These are phyloP conservation scores for Gossypium longicalyx DNA, from an alignment of 345 rosid species.

Conservation along the genomic window DNA sequence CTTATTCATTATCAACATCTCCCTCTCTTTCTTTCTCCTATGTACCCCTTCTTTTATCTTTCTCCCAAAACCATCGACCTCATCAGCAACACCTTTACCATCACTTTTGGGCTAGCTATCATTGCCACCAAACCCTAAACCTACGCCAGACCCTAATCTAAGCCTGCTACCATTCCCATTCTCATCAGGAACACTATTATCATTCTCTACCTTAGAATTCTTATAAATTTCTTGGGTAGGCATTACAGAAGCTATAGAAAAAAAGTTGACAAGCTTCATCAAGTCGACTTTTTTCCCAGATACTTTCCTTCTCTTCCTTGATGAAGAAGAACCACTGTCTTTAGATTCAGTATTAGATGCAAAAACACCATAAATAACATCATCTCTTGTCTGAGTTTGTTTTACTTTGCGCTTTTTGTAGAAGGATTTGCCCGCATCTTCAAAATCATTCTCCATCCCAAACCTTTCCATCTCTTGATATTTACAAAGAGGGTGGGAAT, in stretches of 20 bases:
- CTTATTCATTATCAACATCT: slow-evolving; percentile 52
- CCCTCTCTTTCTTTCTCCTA: slow-evolving; percentile 52
- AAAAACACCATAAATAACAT: slow-evolving; percentile 60
- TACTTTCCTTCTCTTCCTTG: slow-evolving; percentile 50
- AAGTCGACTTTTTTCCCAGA: slow-evolving; percentile 46
- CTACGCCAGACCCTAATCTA: slow-evolving; percentile 35
- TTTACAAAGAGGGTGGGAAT: neutral
- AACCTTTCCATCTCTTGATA: slow-evolving; percentile 84
- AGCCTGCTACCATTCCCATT: slow-evolving; percentile 34
- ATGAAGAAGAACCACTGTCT: slow-evolving; percentile 35
- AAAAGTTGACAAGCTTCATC: slow-evolving; percentile 72
- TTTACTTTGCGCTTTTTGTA: slow-evolving; percentile 56
- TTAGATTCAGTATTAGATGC: slow-evolving; percentile 57
- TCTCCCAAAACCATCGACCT: slow-evolving; percentile 52
- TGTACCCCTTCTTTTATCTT: slow-evolving; percentile 63
- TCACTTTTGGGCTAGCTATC: slow-evolving; percentile 12
- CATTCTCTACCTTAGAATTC: slow-evolving; percentile 39
- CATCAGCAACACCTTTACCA: slow-evolving; percentile 22
- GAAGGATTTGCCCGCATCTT: slow-evolving; percentile 71
- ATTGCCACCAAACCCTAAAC: slow-evolving; percentile 38
- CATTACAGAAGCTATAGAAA: slow-evolving; percentile 66
- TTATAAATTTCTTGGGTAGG: slow-evolving; percentile 67
- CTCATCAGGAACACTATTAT: slow-evolving; percentile 26
- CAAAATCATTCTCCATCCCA: slow-evolving; percentile 76
- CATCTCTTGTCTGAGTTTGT: slow-evolving; percentile 63